Conservation (phyloP, 495 filamentous ascomycete species). For the Endocarpon pusillum region DNA sequence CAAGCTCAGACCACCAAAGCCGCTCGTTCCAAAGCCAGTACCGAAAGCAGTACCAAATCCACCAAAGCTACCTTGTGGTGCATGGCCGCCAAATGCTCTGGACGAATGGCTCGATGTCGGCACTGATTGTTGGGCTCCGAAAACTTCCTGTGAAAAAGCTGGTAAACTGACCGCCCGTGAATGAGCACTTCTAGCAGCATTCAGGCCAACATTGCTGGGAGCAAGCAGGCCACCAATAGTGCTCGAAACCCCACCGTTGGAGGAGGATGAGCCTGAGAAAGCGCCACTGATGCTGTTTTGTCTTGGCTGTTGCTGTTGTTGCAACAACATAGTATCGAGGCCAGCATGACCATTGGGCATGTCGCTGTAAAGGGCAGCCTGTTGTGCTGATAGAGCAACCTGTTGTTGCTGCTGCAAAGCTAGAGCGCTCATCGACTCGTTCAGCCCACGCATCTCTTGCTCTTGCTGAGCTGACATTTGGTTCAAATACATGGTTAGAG, state of each 20-base stretch:
- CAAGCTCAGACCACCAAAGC: slow-evolving; percentile 45
- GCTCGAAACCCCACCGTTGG: slow-evolving; percentile 38
- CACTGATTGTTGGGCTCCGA: slow-evolving; percentile 25
- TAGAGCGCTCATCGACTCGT: slow-evolving; percentile 31
- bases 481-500: slow-evolving; percentile 82
- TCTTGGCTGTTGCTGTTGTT: slow-evolving; percentile 38
- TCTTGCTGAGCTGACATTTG: slow-evolving; percentile 68
- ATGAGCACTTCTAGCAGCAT: slow-evolving; percentile 49
- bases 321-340: slow-evolving; percentile 26
- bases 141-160: slow-evolving; percentile 45
- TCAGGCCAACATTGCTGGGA: slow-evolving; percentile 40
- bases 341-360: slow-evolving; percentile 35
- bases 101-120: slow-evolving; percentile 13
- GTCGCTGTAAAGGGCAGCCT: slow-evolving; percentile 38
- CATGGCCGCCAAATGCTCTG: slow-evolving; percentile 32
- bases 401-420: slow-evolving; percentile 51
- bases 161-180: slow-evolving; percentile 74
- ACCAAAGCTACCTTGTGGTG: slow-evolving; percentile 37
- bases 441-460: slow-evolving; percentile 34
- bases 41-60: slow-evolving; percentile 32
- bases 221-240: slow-evolving; percentile 61
- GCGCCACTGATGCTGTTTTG: slow-evolving; percentile 43
- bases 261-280: slow-evolving; percentile 31
- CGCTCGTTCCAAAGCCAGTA: slow-evolving; percentile 37
- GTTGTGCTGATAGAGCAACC: slow-evolving; percentile 24